Conservation (phyloP, 78 protist species). For the Guillardia theta region DNA sequence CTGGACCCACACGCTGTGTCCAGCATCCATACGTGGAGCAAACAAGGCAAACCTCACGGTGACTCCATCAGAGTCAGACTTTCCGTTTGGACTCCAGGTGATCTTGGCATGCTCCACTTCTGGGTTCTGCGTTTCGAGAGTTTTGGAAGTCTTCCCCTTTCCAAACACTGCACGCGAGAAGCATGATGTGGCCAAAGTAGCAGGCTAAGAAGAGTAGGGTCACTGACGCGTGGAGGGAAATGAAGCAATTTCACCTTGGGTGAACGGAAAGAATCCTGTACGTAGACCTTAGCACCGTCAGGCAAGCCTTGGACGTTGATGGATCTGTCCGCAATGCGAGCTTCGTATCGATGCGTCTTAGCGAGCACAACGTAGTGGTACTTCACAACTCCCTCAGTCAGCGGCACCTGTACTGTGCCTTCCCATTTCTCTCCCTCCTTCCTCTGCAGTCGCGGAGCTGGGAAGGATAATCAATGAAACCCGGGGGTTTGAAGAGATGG, state of each 20-base stretch:
- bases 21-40: background rate
- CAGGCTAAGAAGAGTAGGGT: too few species aligned
- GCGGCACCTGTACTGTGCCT: background rate
- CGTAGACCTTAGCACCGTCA: background rate
- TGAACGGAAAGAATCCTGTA: background rate
- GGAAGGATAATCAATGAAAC: too few species aligned
- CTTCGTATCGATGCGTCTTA: background rate
- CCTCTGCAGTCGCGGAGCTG: background rate
- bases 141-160: background rate
- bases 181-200: slow-evolving; percentile 4
- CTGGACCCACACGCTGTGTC: slow-evolving; percentile 26
- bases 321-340: background rate
- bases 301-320: background rate
- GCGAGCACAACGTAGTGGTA: background rate
- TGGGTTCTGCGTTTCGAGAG: background rate
- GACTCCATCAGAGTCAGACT: background rate
- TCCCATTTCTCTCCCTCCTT: slow-evolving; percentile 10
- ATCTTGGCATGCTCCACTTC: background rate
- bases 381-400: background rate
- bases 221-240: too few species aligned
- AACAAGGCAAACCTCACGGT: background rate
- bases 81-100: background rate
- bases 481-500: too few species aligned
- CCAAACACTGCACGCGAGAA: slow-evolving; percentile 18
- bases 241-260: too few species aligned